These are phyloP conservation scores for Trametes punicea DNA, from an alignment of 768 basidiomycete genomes.

Conservation along the genomic window DNA sequence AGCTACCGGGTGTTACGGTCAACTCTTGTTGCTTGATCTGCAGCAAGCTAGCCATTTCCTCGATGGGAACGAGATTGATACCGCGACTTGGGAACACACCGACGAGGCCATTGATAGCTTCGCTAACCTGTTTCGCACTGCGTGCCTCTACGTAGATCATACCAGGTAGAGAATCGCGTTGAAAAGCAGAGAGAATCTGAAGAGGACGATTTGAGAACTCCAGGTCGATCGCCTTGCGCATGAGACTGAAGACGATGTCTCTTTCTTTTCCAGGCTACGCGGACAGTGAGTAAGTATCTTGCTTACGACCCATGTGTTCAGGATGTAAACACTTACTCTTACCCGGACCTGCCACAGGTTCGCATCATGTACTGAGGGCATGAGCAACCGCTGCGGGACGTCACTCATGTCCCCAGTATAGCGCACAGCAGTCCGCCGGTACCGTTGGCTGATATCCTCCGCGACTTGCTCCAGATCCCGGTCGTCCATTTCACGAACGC, in stretches of 20 bases:
- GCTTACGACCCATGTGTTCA: neutral
- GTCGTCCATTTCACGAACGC: conserved; percentile 71
- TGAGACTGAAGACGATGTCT: conserved; percentile 90
- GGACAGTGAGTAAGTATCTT: neutral
- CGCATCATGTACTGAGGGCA: conserved; percentile 96
- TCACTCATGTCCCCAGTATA: conserved; percentile 93
- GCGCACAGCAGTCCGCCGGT: conserved; percentile 63
- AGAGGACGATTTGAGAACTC: conserved; percentile 78
- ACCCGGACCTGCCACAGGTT: conserved; percentile 95
- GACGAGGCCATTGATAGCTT: conserved; percentile 86
- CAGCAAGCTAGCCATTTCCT: conserved; percentile 95
- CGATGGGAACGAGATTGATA: conserved; percentile 84
- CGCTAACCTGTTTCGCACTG: conserved; percentile 78
- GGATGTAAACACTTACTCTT: conserved; percentile 52
- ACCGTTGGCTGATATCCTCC: conserved; percentile 73
- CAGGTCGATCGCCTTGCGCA: conserved; percentile 86
- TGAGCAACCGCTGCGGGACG: conserved; percentile 87
- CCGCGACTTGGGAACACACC: conserved; percentile 87
- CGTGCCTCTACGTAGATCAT: conserved; percentile 97
- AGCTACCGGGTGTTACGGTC: conserved; percentile 79
- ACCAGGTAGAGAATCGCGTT: conserved; percentile 91
- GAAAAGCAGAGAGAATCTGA: conserved; percentile 90
- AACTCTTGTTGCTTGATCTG: conserved; percentile 94
- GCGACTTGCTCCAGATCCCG: conserved; percentile 84
- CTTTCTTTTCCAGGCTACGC: conserved; percentile 84